Percentiles rank a stretch among this genome's conserved stretches.
Conservation (phyloP, 768 basidiomycete genomes). For the Mycena galericulata region DNA sequence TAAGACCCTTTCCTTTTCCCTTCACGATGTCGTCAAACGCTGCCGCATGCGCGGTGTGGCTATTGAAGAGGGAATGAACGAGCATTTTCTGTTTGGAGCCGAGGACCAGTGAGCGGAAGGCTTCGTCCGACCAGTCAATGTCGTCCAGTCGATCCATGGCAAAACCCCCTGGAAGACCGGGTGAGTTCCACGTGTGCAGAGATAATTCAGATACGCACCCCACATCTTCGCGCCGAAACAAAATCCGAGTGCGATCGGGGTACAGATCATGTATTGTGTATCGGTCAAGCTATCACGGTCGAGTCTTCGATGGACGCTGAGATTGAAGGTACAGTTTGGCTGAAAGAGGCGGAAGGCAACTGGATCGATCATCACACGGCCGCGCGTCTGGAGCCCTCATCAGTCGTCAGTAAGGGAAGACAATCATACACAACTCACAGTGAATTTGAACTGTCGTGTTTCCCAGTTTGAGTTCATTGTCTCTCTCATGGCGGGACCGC, state of each 20-base stretch:
- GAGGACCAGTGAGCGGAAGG: constrained; percentile 50
- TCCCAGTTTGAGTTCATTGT: background rate
- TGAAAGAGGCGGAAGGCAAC: constrained; percentile 39
- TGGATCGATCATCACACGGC: constrained; percentile 45
- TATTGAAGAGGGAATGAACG: constrained; percentile 44
- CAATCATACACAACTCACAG: background rate
- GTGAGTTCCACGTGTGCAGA: background rate
- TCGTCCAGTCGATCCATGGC: constrained; percentile 42
- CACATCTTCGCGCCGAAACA: constrained; percentile 42
- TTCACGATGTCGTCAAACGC: constrained; percentile 50
- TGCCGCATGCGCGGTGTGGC: constrained; percentile 28
- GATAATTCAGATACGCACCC: constrained; percentile 34
- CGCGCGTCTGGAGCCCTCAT: constrained; percentile 30
- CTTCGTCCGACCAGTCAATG: constrained; percentile 48
- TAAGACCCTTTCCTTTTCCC: constrained; percentile 53
- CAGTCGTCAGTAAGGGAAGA: background rate
- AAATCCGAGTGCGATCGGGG: constrained; percentile 41
- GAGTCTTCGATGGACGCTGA: constrained; percentile 30
- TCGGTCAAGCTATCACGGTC: constrained; percentile 36
- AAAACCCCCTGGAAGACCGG: constrained; percentile 39
- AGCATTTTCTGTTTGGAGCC: constrained; percentile 47
- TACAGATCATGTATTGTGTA: constrained; percentile 41
- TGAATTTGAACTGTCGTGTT: constrained; percentile 14
- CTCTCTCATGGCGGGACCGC: constrained; percentile 33
- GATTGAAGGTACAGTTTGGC: constrained; percentile 35